Base-by-base conservation (phyloP, 345 rosid genomes). In the Camelina hispida region DNA sequence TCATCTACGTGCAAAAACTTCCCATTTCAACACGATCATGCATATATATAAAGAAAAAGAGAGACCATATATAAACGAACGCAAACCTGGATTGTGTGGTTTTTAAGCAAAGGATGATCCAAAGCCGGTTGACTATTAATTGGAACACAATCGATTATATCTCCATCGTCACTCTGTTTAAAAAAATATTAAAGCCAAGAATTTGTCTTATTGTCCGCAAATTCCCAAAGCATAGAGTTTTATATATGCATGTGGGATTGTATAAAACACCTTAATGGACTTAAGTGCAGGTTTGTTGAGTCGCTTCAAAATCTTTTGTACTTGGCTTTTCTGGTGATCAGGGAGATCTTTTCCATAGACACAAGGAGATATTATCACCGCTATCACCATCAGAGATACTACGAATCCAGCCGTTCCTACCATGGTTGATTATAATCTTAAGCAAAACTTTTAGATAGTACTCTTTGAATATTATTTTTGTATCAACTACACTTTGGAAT, bases 261-360 rank as follows among this genome's bases (percentile, higher is more conserved):
- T 60, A 32, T 62, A 44, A 57, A 1, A 47, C 57, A 87, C 93
- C 88, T 81, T 68, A 70, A 87, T 87, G 66, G 85, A 79, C 68
- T 83, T 87, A 53, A 84, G 66, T 32, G 89, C 78, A 34, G 88
- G 84, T 78, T 89, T 89, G 79, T 87, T 89, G 47, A 87, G 70
- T 32, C 16, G 16, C 7, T 37, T 67, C 48, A 37, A 37, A 48
- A 80, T 85, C 63, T 71, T 84, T 30, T 77, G 82, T 38, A 88
- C 81, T 68, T 86, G 70, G 12, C 37, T 15, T 48, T 71, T 50
- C 2, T 0, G 55, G 12, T 43, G 40, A 44, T 57, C 35, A 2
- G 20, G 12, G 13, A 35, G 5, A n/a, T 74, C 72, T 15, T 46
- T 32, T 58, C 43, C 72, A 66, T 23, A 4, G 30, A 57, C 53